phyloP scores from a whole-genome alignment of 2,329 filamentous ascomycete species.

The Ophiocordyceps polyrhachis-furcata region DNA sequence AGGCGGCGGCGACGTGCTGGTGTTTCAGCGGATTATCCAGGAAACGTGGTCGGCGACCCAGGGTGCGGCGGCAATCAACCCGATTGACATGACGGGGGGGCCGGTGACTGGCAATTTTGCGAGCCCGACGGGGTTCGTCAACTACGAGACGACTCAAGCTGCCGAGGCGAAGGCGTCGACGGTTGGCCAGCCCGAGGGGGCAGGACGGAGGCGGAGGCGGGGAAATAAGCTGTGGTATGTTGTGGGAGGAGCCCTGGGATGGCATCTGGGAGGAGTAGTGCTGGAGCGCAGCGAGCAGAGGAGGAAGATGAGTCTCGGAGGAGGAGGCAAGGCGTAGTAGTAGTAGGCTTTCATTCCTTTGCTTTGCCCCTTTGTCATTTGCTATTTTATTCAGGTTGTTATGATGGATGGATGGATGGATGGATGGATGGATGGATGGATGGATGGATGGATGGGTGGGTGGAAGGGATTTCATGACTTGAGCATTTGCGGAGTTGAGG shows the following conservation, averaged over 20 bases:
- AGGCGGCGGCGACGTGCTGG: slow-evolving; percentile 41
- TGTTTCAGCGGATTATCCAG: slow-evolving; percentile 41
- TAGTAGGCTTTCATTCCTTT: no score
- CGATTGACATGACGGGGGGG: slow-evolving; percentile 36
- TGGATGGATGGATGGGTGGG: no score
- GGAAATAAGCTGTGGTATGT: slow-evolving; percentile 30
- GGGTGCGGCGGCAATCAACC: slow-evolving; percentile 24
- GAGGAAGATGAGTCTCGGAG: no score
- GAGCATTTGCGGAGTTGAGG: not conserved
- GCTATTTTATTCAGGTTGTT: no score
- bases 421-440: no score
- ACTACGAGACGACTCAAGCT: slow-evolving; percentile 26
- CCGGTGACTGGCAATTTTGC: slow-evolving; percentile 37
- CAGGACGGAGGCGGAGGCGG: slow-evolving; percentile 8
- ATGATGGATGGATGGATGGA: no score
- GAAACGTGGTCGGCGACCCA: not conserved
- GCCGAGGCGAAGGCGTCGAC: slow-evolving; percentile 9
- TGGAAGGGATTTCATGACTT: not conserved
- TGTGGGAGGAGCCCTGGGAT: slow-evolving; percentile 36
- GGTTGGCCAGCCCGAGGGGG: slow-evolving; percentile 13
- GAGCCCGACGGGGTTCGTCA: slow-evolving; percentile 47
- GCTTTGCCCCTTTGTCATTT: no score
- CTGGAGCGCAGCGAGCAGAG: no score
- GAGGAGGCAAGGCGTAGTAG: no score
- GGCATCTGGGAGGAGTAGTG: slow-evolving; percentile 33